phyloP scores from a whole-genome alignment of 2,329 filamentous ascomycete genomes.

The Botrytis sinoallii region DNA sequence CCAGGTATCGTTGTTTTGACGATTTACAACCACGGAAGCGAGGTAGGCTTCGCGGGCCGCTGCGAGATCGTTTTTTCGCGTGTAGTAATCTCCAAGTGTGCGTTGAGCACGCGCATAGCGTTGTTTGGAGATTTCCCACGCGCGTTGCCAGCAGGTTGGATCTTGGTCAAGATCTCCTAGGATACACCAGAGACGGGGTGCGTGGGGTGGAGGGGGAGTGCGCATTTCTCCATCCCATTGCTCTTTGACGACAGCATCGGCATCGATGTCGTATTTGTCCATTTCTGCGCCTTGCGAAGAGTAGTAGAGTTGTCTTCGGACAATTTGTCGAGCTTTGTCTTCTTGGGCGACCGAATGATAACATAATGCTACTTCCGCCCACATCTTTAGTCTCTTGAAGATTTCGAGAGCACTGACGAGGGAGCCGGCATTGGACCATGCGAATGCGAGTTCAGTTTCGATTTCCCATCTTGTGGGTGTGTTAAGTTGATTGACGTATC shows the following conservation, averaged over 20 bases:
- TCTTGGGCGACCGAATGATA: constrained; percentile 57
- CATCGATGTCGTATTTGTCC: constrained; percentile 45
- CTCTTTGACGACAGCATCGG: constrained; percentile 54
- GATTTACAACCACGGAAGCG: constrained; percentile 73
- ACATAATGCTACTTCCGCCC: constrained; percentile 92
- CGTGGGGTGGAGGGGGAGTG: constrained; percentile 71
- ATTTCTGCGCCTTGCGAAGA: constrained; percentile 47
- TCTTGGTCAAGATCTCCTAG: constrained; percentile 83
- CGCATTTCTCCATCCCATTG: constrained; percentile 63
- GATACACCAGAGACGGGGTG: constrained; percentile 87
- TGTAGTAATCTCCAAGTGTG: constrained; percentile 76
- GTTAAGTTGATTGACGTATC: constrained; percentile 78
- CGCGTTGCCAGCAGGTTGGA: constrained; percentile 71
- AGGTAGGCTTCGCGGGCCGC: constrained; percentile 75
- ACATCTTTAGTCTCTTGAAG: constrained; percentile 88
- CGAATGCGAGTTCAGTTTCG: constrained; percentile 85
- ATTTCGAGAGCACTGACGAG: constrained; percentile 90
- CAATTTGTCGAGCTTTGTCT: constrained; percentile 73
- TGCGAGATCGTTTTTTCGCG: constrained; percentile 61
- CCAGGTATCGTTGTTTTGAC: constrained; percentile 81
- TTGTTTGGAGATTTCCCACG: constrained; percentile 79
- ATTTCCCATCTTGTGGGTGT: constrained; percentile 91
- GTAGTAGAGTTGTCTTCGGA: constrained; percentile 77
- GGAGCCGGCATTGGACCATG: constrained; percentile 89
- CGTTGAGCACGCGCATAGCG: constrained; percentile 85